A percentile compares a stretch with the other conserved stretches of the same genome.
Conservation (phyloP, 176 grass and related monocot species). For the Aechmea fasciata region DNA sequence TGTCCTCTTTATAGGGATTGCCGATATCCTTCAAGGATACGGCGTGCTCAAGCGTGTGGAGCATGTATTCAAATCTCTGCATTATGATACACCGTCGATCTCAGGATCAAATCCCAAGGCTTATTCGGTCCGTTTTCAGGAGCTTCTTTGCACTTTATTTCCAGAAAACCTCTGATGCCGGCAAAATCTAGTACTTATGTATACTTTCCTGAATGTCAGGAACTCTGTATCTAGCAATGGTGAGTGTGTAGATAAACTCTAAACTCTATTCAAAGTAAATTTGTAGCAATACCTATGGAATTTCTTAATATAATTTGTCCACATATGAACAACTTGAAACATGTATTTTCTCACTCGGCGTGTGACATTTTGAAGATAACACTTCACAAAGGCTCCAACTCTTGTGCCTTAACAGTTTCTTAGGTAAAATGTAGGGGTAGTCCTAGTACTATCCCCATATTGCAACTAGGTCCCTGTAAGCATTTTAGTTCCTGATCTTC, state of each 20-base stretch:
- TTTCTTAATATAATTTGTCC: background rate
- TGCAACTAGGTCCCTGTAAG: no score
- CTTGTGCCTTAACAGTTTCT: no score
- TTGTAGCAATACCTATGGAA: background rate
- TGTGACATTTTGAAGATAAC: no score
- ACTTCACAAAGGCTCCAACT: no score
- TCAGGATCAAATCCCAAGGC: background rate
- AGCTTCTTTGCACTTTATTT: background rate
- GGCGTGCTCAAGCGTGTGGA: slow-evolving; percentile 1
- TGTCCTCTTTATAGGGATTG: background rate
- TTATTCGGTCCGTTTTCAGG: slow-evolving; percentile 8
- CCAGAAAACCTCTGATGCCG: background rate
- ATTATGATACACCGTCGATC: background rate
- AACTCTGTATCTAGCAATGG: background rate
- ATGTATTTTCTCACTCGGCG: no score
- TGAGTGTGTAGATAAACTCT: background rate
- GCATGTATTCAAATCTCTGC: slow-evolving; percentile 3
- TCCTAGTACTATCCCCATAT: no score
- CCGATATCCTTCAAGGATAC: slow-evolving; percentile 9
- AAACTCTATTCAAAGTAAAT: no score
- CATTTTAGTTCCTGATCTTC: no score
- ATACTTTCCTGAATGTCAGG: background rate
- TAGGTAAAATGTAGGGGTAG: no score
- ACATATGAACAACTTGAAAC: no score
- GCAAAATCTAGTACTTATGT: no score